Percentiles rank a stretch among this genome's conserved stretches.
Conservation (phyloP, 164 flowering plant species). For the Nelumbo lutea region DNA sequence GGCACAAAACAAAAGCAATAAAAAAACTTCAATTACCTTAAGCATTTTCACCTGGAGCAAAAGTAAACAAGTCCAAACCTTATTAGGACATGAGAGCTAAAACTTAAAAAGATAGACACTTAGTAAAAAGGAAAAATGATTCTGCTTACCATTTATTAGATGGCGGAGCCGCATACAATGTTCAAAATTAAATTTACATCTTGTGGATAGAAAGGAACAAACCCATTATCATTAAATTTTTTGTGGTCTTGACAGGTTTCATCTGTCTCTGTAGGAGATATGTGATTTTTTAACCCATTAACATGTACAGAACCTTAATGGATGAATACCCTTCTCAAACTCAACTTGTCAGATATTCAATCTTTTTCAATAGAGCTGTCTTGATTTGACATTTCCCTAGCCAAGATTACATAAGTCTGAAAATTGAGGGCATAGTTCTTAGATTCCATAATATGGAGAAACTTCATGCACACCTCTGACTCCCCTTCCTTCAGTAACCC, state of each 20-base stretch:
- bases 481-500: constrained; percentile 60
- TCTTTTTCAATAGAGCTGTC: constrained; percentile 30
- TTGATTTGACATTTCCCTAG: constrained; percentile 44
- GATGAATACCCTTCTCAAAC: not conserved
- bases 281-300: not conserved
- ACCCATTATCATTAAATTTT: not conserved
- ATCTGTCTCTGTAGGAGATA: not conserved
- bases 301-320: not conserved
- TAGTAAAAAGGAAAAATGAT: not conserved
- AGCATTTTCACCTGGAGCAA: no score
- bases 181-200: not conserved
- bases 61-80: not conserved
- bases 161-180: not conserved
- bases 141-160: not conserved
- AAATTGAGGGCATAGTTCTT: constrained; percentile 30
- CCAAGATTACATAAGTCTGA: constrained; percentile 48
- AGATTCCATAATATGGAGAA: constrained; percentile 56
- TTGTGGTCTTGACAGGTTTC: not conserved
- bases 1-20: not conserved
- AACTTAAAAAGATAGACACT: not conserved
- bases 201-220: constrained; percentile 1
- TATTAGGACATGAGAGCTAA: not conserved
- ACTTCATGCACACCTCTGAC: constrained; percentile 45
- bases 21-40: not conserved
- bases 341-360: constrained; percentile 25